These are phyloP conservation scores for Diaporthe aspalathi DNA, from an alignment of 2,329 filamentous ascomycete species.

Conservation along the genomic window DNA sequence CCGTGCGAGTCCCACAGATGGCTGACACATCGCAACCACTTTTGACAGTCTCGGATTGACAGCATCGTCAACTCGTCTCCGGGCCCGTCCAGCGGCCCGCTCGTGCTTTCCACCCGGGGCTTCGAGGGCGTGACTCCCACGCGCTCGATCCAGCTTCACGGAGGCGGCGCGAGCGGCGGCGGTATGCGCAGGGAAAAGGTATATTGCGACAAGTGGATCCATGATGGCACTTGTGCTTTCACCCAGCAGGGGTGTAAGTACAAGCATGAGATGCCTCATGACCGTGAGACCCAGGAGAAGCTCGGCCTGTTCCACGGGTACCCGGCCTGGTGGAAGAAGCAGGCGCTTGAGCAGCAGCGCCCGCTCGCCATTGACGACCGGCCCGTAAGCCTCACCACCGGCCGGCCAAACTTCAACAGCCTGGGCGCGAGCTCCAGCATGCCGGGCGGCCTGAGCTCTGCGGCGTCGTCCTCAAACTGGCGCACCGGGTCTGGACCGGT, in stretches of 20 bases:
- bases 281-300: constrained; percentile 71
- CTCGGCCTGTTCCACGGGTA: constrained; percentile 77
- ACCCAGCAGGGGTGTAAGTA: constrained; percentile 87
- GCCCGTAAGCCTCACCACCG: neutral
- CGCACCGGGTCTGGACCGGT: neutral
- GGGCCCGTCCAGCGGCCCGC: neutral
- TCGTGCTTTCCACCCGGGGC: constrained; percentile 7
- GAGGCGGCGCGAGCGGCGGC: neutral
- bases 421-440: neutral
- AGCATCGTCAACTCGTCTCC: constrained; percentile 48
- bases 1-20: neutral
- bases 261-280: constrained; percentile 89
- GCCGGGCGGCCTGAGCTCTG: neutral
- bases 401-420: neutral
- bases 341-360: constrained; percentile 56
- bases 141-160: neutral
- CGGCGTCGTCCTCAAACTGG: constrained; percentile 2
- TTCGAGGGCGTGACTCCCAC: neutral
- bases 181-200: constrained; percentile 68
- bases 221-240: constrained; percentile 86
- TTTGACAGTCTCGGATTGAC: constrained; percentile 51
- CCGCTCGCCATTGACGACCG: constrained; percentile 28
- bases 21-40: neutral
- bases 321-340: constrained; percentile 70
- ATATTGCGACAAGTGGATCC: constrained; percentile 92